Evolutionary conservation across 495 filamentous ascomycete genomes (phyloP), one percentile per base, ranked within the genome.

Genomic region (Parathielavia appendiculata): DNA sequence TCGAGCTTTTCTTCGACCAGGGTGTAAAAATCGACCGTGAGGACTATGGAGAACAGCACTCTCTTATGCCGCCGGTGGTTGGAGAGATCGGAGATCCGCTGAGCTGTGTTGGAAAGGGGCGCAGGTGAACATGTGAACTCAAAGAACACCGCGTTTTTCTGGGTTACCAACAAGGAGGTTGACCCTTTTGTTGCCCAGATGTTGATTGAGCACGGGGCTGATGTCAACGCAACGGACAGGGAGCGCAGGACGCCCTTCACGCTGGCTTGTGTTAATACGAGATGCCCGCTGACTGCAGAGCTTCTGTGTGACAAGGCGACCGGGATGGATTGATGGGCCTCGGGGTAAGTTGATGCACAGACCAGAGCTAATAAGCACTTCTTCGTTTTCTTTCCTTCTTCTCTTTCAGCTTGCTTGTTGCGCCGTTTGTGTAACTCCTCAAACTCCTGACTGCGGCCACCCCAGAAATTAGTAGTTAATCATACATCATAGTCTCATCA

Each of bases 11-110:
- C 47, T 43, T 45, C 22, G 41, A 63, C 14, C 34, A 46, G 4
- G 57, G 60, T 40, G 66, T 62, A 6, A 32, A 71, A 23, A 38
- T 51, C 12, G 49, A 51, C 4, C 20, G 40, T 13, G 16, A 12
- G 34, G 49, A 51, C n/a, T 23, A 34, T 0, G 49, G 17, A 16
- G 49, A 19, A 40, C 49, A 20, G 49, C 49, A 14, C 49, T 51
- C 34, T 51, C 48, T 0, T 20, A 38, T 17, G 48, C 32, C 13
- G 30, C n/a, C 17, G 16, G 48, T 14, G 11, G 17, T 7, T 10
- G 11, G 3, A 4, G 49, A 6, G 5, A 4, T 9, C 40, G 10
- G 35, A n/a, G 30, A 23, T 1, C 23, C 4, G 34, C 40, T 7
- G 13, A 20, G 19, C 19, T 51, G 10, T 51, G 11, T 35, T 51